Conservation (phyloP, 495 filamentous ascomycete species). For the Venustampulla echinocandica region DNA sequence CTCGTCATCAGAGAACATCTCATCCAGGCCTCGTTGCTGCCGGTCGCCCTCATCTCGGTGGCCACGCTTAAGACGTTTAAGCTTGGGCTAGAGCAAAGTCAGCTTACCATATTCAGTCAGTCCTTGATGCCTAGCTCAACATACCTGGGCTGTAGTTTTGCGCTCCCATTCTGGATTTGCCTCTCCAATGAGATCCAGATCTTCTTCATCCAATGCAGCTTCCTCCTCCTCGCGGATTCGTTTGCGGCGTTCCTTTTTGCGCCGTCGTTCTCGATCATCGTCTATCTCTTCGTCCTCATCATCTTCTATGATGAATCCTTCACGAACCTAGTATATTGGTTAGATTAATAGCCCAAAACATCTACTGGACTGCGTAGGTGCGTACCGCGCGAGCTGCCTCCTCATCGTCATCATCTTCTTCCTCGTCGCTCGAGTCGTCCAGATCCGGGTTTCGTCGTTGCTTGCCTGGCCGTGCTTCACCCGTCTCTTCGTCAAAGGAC, state of each 20-base stretch:
- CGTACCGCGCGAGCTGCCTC: constrained; percentile 33
- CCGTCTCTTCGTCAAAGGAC: constrained; percentile 74
- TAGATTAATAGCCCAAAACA: constrained; percentile 1
- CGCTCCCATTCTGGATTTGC: constrained; percentile 60
- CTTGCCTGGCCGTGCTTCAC: constrained; percentile 45
- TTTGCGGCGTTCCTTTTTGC: constrained; percentile 42
- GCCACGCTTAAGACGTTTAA: constrained; percentile 91
- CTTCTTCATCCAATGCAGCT: constrained; percentile 86
- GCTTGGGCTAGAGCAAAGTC: constrained; percentile 56
- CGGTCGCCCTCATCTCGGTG: constrained; percentile 61
- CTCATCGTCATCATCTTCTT: constrained; percentile 93
- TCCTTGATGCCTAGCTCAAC: constrained; percentile 8
- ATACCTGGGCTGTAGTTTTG: constrained; percentile 54
- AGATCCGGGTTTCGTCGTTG: constrained; percentile 31
- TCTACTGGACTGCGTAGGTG: background rate
- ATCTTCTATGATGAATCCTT: constrained; percentile 95
- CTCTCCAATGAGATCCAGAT: constrained; percentile 88
- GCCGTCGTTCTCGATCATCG: constrained; percentile 52
- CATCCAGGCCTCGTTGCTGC: constrained; percentile 63
- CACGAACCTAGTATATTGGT: constrained; percentile 54
- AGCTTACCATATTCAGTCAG: constrained; percentile 11
- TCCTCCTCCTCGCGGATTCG: constrained; percentile 73
- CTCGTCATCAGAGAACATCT: constrained; percentile 95
- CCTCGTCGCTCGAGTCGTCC: constrained; percentile 84
- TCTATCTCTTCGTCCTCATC: constrained; percentile 63